Evolutionary conservation across 352 stramenopile species (phyloP).

Genomic region (Pythium angustatum): DNA sequence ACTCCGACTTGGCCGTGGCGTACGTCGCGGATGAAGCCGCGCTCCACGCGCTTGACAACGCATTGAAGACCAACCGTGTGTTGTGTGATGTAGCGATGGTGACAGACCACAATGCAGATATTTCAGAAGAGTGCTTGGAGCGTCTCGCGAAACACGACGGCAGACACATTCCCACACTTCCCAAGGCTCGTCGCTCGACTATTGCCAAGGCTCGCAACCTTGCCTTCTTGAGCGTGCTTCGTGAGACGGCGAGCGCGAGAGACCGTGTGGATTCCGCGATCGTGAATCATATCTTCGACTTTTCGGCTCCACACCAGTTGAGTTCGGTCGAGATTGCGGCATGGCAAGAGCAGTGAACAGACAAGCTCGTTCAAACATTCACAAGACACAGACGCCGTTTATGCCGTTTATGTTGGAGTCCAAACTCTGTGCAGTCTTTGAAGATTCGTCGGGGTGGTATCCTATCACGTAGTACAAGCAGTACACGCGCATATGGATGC

Average conservation of each 20-base stretch:
- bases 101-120: neutral
- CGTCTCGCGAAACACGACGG: neutral
- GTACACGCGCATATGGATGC: too few relatives aligned
- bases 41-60: neutral
- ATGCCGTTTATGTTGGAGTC: too few relatives aligned
- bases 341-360: too few relatives aligned
- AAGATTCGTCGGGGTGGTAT: too few relatives aligned
- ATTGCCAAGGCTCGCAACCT: constrained; percentile 4
- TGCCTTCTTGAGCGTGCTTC: constrained; percentile 14
- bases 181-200: neutral
- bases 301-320: constrained; percentile 6
- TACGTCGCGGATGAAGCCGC: neutral
- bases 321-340: neutral
- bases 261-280: neutral
- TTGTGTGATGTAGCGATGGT: neutral
- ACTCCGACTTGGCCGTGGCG: neutral
- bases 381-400: too few relatives aligned
- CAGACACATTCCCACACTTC: neutral
- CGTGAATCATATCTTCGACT: constrained; percentile 7
- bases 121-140: neutral
- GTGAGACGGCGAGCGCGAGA: neutral
- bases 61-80: constrained; percentile 7
- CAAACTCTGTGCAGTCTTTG: too few relatives aligned
- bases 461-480: too few relatives aligned
- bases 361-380: too few relatives aligned